Percentiles rank a stretch among this genome's conserved stretches.
These are phyloP conservation scores for Cyberlindnera mississippiensis DNA, from an alignment of 805 yeast genomes.

Conservation along the genomic window DNA sequence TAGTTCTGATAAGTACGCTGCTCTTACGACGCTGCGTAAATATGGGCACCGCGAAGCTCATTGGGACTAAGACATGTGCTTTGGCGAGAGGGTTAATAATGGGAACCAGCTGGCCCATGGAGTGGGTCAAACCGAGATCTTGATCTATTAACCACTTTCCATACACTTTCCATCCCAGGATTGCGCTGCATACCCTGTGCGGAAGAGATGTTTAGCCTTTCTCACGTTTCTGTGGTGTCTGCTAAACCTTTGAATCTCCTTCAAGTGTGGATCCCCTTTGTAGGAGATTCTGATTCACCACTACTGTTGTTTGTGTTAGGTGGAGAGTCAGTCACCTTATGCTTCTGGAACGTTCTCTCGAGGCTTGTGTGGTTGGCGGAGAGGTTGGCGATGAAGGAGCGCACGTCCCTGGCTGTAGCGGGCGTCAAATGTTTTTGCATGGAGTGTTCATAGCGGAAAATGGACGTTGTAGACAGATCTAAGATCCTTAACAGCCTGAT, in stretches of 20 bases:
- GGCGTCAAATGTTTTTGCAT: slow-evolving; percentile 1
- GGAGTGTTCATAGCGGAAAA: slow-evolving; percentile 6
- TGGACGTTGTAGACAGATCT: background rate
- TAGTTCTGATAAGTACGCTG: slow-evolving; percentile 4
- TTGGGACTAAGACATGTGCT: no score
- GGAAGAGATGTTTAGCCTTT: slow-evolving; percentile 1
- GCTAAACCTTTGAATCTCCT: slow-evolving; percentile 2
- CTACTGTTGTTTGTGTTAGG: background rate
- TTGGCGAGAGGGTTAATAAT: no score
- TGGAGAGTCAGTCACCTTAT: background rate
- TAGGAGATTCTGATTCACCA: slow-evolving; percentile 2
- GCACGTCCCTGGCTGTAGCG: background rate
- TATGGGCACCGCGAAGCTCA: background rate
- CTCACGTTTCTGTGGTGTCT: slow-evolving; percentile 1
- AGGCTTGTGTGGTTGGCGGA: slow-evolving; percentile 4
- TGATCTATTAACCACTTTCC: no score
- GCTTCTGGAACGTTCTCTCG: slow-evolving; percentile 8
- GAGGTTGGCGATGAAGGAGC: slow-evolving; percentile 5
- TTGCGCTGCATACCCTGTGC: background rate
- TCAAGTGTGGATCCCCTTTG: background rate
- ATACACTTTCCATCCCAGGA: no score
- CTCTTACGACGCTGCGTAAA: background rate
- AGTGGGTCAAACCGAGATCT: no score
- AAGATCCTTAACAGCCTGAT: background rate
- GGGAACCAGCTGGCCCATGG: no score